phyloP scores from a whole-genome alignment of 2,329 filamentous ascomycete species.

The Phyllosticta citrichinensis region DNA sequence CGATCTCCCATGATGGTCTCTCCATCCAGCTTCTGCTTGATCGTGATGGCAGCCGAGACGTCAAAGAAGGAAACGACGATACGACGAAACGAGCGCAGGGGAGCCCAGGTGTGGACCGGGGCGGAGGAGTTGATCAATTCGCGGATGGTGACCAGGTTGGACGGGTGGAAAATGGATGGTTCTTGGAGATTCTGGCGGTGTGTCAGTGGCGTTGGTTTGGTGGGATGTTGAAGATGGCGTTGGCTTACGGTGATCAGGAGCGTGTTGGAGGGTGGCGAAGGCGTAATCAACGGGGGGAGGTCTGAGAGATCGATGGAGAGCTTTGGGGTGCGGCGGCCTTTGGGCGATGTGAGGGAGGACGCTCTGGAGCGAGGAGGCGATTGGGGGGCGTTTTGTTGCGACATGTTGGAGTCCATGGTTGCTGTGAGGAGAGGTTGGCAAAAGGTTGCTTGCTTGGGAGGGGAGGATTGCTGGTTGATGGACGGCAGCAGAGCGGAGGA shows the following conservation, averaged over 20 bases:
- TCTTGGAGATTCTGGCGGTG: conserved; percentile 53
- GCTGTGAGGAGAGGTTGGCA: too few species aligned
- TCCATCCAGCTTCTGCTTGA: conserved; percentile 64
- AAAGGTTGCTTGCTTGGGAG: too few species aligned
- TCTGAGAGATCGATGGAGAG: conserved; percentile 65
- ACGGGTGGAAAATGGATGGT: conserved; percentile 60
- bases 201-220: conserved; percentile 9
- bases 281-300: conserved; percentile 58
- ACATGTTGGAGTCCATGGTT: conserved; percentile 17
- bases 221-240: background rate
- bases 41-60: conserved; percentile 56
- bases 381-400: background rate
- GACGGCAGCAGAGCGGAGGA: too few species aligned
- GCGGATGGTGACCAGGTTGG: conserved; percentile 65
- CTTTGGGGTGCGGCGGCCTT: conserved; percentile 29
- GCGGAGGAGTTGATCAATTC: conserved; percentile 60
- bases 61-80: conserved; percentile 72
- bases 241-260: conserved; percentile 59
- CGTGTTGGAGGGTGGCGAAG: conserved; percentile 72
- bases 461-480: too few species aligned
- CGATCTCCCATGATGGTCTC: conserved; percentile 59
- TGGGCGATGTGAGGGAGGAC: conserved; percentile 17
- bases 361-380: conserved; percentile 9
- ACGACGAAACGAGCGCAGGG: conserved; percentile 71
- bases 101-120: conserved; percentile 66